These are phyloP conservation scores for Miamiensis avidus DNA, from an alignment of 169 alveolate genomes.

Conservation along the genomic window DNA sequence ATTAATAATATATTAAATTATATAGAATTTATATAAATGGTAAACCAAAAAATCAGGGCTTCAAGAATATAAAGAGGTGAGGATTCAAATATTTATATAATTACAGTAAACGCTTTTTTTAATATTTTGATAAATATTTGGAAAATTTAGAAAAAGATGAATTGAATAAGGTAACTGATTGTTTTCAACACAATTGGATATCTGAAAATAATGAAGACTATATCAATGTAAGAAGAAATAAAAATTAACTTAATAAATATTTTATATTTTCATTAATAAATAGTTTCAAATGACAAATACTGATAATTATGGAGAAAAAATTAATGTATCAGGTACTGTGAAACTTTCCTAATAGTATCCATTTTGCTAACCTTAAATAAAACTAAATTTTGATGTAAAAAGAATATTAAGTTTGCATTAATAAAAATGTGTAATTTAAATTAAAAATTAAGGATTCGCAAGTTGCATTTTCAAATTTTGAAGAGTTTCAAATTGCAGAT, in stretches of 20 bases:
- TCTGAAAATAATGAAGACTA: background rate
- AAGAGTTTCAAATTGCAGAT: slow-evolving; percentile 9
- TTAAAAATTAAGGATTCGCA: background rate
- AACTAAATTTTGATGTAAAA: slow-evolving; percentile 8
- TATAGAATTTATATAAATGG: too few relatives aligned
- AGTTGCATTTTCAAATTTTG: slow-evolving; percentile 4
- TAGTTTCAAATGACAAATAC: background rate
- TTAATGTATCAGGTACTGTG: background rate
- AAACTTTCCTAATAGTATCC: background rate
- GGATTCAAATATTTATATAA: background rate
- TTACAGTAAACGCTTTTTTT: background rate
- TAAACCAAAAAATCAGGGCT: background rate
- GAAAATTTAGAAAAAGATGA: background rate
- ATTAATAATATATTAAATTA: too few relatives aligned
- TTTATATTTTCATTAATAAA: background rate
- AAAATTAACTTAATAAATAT: background rate
- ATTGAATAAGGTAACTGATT: background rate
- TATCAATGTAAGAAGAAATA: background rate
- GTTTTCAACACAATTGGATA: background rate
- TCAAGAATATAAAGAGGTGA: background rate
- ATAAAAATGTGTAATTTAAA: background rate
- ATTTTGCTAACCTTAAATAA: slow-evolving; percentile 17
- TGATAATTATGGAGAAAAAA: too few relatives aligned
- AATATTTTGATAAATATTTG: too few relatives aligned
- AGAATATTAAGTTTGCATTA: background rate